Evolutionary conservation across 148 eudicot genomes (phyloP).

Genomic region (Mesembryanthemum crystallinum): DNA sequence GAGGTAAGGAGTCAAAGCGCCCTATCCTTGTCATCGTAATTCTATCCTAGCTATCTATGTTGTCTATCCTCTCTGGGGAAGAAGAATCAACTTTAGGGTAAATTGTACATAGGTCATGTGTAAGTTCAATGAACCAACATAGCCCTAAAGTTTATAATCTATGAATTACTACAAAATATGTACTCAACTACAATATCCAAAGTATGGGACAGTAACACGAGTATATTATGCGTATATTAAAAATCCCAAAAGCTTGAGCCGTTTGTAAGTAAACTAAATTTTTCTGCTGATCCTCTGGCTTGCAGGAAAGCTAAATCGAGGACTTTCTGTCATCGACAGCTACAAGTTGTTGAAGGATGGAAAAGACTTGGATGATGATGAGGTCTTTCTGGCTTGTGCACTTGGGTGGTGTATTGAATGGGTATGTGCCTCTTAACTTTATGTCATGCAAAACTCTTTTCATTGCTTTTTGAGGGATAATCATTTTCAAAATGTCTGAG

Average conservation of each 20-base stretch:
- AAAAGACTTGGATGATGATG: slow-evolving; percentile 68
- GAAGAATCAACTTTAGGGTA: too few species aligned
- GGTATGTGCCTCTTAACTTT: slow-evolving; percentile 38
- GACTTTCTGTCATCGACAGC: slow-evolving; percentile 89
- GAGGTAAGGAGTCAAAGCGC: slow-evolving; percentile 47
- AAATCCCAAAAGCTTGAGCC: not conserved
- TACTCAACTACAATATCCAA: not conserved
- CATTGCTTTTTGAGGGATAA: not conserved
- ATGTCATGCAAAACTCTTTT: not conserved
- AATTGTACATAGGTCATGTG: too few species aligned
- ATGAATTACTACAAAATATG: not conserved
- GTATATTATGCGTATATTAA: too few species aligned
- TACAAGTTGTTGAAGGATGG: slow-evolving; percentile 74
- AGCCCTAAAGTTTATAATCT: not conserved
- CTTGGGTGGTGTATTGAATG: slow-evolving; percentile 99
- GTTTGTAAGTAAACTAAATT: too few species aligned
- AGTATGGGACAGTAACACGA: not conserved
- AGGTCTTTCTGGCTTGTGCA: slow-evolving; percentile 72
- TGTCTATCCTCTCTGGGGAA: too few species aligned
- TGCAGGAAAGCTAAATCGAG: slow-evolving; percentile 89
- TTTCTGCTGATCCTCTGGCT: slow-evolving; percentile 14
- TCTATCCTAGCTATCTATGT: too few species aligned
- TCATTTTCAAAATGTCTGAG: not conserved
- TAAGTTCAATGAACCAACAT: not conserved
- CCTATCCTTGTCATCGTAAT: not conserved